Evolutionary conservation across 495 filamentous ascomycete species (phyloP), one percentile per base, ranked within the genome.

Genomic region (Penicillium subrubescens): DNA sequence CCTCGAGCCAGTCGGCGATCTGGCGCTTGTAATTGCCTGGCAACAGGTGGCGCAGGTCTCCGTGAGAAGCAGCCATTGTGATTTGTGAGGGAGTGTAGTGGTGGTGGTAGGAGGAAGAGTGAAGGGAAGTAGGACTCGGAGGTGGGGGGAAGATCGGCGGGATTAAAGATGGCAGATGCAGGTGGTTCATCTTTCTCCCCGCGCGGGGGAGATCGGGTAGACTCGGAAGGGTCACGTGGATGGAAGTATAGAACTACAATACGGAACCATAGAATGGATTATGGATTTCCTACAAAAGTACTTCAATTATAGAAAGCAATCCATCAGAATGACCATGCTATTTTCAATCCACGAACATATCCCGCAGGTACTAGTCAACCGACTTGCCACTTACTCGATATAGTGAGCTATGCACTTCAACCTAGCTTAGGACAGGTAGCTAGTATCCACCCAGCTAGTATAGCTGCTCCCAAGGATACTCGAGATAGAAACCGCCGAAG

Each of bases 1-100:
- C 95, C 63, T 92, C 89, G 6, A 97, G 88, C 96, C 96, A 99
- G 60, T 84, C 74, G 2, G 90, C 83, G 58, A 99, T 86, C 57
- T 89, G 84, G 34, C 88, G 82, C 70, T 95, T 95, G 86, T 92
- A 96, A 41, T 88, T 90, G 19, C 83, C 84, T 0, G 94, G 94
- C 2, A 99, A 88, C 50, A 99, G 87, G 72, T 96, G 88, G 51
- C 90, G 87, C 17, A 91, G 81, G 53, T 87, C 85, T 71, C 94
- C 93, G 74, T 93, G 85, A 58, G 86, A 79, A 50, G 91, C 77
- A 37, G 87, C 87, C 82, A 87, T 84, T 62, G 59, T 73, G 48
- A 15, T 48, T 11, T 3, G 15, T 41, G 14, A 4, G 6, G 15
- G 2, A 5, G 37, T 5, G 15, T 15, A 41, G 37, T 41, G 15